A percentile compares a stretch with the other conserved stretches of the same genome.
Evolutionary conservation across 768 basidiomycete genomes (phyloP).

Genomic region (Lactarius sp.): DNA sequence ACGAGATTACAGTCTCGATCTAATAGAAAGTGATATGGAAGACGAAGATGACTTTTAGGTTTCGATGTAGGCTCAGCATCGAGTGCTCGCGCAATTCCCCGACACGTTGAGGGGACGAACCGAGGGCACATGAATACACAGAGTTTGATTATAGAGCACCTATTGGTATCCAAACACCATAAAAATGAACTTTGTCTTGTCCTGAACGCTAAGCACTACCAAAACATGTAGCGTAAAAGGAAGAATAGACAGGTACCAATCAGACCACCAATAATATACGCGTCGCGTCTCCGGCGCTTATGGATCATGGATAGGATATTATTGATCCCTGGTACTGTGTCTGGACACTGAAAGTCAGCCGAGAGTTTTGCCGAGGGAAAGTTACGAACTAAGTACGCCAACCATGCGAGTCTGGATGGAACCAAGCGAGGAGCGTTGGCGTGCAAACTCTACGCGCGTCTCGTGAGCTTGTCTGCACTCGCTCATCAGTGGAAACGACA

Average conservation of each 20-base stretch:
- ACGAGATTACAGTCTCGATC: slow-evolving; percentile 22
- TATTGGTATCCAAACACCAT: slow-evolving; percentile 15
- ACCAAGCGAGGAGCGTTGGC: slow-evolving; percentile 69
- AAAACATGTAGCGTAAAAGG: slow-evolving; percentile 46
- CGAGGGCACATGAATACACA: not conserved
- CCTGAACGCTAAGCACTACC: slow-evolving; percentile 16
- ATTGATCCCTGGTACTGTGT: slow-evolving; percentile 91
- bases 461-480: slow-evolving; percentile 87
- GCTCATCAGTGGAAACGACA: not conserved
- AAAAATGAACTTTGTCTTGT: slow-evolving; percentile 6
- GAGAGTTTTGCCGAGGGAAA: not conserved
- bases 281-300: slow-evolving; percentile 81
- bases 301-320: slow-evolving; percentile 90
- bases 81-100: not conserved
- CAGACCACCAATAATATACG: slow-evolving; percentile 82
- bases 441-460: slow-evolving; percentile 86
- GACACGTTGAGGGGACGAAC: not conserved
- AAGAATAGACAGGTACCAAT: slow-evolving; percentile 78
- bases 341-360: slow-evolving; percentile 36
- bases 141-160: slow-evolving; percentile 5
- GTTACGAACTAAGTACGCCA: slow-evolving; percentile 64
- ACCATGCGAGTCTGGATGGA: slow-evolving; percentile 82
- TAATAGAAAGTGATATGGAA: slow-evolving; percentile 12
- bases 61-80: slow-evolving; percentile 5
- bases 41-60: not conserved